Base-by-base conservation (phyloP, 495 filamentous ascomycete genomes). In the Neurospora sp. region DNA sequence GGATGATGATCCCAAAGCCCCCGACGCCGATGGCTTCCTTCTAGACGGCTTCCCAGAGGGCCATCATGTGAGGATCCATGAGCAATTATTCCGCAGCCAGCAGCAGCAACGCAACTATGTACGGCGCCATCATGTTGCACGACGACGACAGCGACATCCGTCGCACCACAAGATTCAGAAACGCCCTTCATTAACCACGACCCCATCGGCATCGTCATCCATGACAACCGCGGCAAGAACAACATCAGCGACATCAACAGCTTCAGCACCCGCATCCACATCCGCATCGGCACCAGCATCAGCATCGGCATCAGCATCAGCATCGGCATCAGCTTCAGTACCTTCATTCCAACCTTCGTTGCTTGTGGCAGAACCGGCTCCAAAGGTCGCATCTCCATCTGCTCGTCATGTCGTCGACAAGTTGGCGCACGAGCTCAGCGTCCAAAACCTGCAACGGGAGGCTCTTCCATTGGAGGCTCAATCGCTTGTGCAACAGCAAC, bases 401-500 rank as follows among this genome's bases (percentile, higher is more conserved):
- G 28, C 54, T 66, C 54, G 6, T 7, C 24, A 66, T 66, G 54
- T 43, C 36, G 74, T 83, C 43, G 80, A 83, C 9, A 76, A 70
- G 6, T 73, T 84, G 69, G 79, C 79, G 24, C 78, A 76, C 72
- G 78, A 80, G 71, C 76, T 83, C 70, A 83, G 81, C 77, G 73
- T 76, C 45, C 82, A 84, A 40, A 78, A 79, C 40, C 74, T 80
- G 31, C 78, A 76, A 59, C 48, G 24, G 24, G 48, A 59, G 11
- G 48, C 21, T 59, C 21, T 59, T 24, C 21, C 15, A 72, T 59
- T 74, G 28, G 42, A 72, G 54, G 73, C 70, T 39, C 42, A 37
- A 13, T 48, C 24, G 6, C 24, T 36, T 24, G 59, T 31, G 38
- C 73, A 72, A 69, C 73, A 39, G 3, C 54, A 69, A 59, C 48